Percentiles rank a stretch among this genome's conserved stretches.
phyloP scores from a whole-genome alignment of 164 flowering plant genomes.

The grape (Vitis vinifera) region DNA sequence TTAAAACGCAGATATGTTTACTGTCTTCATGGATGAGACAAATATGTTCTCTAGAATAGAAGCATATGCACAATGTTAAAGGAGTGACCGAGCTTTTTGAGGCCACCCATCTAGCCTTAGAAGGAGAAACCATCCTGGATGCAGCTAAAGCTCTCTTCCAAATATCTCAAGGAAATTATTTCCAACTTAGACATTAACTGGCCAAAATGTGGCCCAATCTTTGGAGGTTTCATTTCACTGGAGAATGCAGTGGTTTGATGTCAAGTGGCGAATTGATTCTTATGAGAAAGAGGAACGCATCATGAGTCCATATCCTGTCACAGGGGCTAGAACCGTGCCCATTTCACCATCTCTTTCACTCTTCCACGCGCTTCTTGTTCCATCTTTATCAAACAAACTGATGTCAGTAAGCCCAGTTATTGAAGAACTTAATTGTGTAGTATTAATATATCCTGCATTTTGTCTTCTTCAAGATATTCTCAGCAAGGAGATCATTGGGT shows the following conservation, averaged over 20 bases:
- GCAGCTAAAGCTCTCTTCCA: conserved; percentile 23
- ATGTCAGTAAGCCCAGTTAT: conserved; percentile 3
- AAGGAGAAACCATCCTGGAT: conserved; percentile 32
- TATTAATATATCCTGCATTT: no score
- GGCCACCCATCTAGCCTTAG: conserved; percentile 32
- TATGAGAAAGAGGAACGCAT: conserved; percentile 15
- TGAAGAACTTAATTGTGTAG: conserved; percentile 1
- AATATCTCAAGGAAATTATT: conserved; percentile 7
- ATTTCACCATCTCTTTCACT: not conserved
- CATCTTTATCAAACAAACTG: conserved; percentile 1
- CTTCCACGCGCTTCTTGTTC: not conserved
- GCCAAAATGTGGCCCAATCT: conserved; percentile 19
- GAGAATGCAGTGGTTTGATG: conserved; percentile 36
- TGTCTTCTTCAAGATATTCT: no score
- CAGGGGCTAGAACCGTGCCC: not conserved
- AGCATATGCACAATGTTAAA: conserved; percentile 7
- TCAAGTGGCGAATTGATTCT: conserved; percentile 27
- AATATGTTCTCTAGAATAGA: conserved; percentile 16
- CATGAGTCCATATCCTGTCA: not conserved
- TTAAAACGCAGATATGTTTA: conserved; percentile 28
- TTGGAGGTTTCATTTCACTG: conserved; percentile 36
- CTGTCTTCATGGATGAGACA: conserved; percentile 24
- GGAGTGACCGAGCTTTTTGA: conserved; percentile 39
- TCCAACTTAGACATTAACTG: conserved; percentile 5
- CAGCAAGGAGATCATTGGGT: no score